Percentiles rank a stretch among this genome's conserved stretches.
Evolutionary conservation across 2,329 filamentous ascomycete species (phyloP).

Genomic region (Endothia cerciana): DNA sequence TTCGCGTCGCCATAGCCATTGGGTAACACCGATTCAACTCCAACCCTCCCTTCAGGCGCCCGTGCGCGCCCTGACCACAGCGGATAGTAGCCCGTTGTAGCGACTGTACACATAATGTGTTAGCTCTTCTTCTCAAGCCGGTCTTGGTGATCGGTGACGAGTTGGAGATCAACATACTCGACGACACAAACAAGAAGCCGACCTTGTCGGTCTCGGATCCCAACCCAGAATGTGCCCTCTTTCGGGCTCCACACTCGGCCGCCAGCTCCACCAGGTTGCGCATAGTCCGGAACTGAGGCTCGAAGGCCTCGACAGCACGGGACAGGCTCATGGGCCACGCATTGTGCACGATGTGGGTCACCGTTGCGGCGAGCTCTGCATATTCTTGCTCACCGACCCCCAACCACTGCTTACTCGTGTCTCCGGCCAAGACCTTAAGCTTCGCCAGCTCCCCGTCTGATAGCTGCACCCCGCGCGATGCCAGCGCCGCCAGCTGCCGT

Average conservation of each 20-base stretch:
- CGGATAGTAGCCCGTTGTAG: conserved; percentile 33
- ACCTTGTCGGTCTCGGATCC: conserved; percentile 27
- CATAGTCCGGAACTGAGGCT: conserved; percentile 50
- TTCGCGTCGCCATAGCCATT: conserved; percentile 59
- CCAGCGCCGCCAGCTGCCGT: conserved; percentile 41
- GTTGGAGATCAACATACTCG: conserved; percentile 29
- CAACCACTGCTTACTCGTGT: conserved; percentile 45
- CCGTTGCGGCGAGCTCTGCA: conserved; percentile 38
- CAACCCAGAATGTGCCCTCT: not conserved
- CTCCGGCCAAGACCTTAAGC: conserved; percentile 45
- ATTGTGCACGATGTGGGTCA: conserved; percentile 57
- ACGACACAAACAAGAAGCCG: conserved; percentile 48
- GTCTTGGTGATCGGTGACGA: not conserved
- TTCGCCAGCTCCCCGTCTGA: conserved; percentile 36
- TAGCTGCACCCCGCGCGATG: conserved; percentile 20
- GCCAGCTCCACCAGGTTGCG: conserved; percentile 52
- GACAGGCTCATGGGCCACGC: conserved; percentile 55
- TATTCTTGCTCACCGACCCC: conserved; percentile 47
- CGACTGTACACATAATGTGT: not conserved
- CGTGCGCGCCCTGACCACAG: conserved; percentile 30
- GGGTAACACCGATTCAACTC: conserved; percentile 44
- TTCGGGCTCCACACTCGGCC: not conserved
- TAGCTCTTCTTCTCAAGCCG: not conserved
- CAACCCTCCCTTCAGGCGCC: conserved; percentile 49
- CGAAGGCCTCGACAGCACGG: conserved; percentile 43